Evolutionary conservation across 176 grass and related monocot species (phyloP), one percentile per base, ranked within the genome.

Genomic region (Triticum dicoccoides): DNA sequence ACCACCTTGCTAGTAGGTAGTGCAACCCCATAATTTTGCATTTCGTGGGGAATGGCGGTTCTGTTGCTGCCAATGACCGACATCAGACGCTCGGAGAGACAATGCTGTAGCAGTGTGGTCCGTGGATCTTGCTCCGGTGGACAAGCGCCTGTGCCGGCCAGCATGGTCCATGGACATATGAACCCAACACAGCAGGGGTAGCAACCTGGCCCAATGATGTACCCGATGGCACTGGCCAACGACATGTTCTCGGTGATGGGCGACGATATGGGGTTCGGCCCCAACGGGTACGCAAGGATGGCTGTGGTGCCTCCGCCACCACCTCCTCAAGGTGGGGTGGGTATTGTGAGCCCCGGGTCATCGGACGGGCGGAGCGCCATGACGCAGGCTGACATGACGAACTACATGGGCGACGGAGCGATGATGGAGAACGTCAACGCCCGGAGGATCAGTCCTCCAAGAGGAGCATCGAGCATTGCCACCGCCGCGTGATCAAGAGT

Each of bases 401-500:
- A 9, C 73, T 68, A 68, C 34, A 88, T 85, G 30, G 83, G 54
- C 29, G 77, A 76, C 38, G 76, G 82, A 24, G 84, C 47, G 56
- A 70, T 72, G 54, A 64, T 77, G 54, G 30, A 61, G 41, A 38
- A 79, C 61, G 85, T 69, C n/a, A 62, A 85, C 21, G 47, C 82
- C 80, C 86, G 8, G 78, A 89, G 76, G 85, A 77, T 20, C 79
- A 77, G 11, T 58, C n/a, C 0, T 45, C 73, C 9, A 88, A 96
- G 81, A 98, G 89, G 88, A 89, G 87, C 61, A 93, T 98, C 32
- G 96, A 96, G 82, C 90, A 88, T 61, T 87, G 90, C 76, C 96
- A 98, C 82, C 84, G 93, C 27, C 87, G 96, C 63, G 96, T 98
- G 96, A 96, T 98, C 88, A 98, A 98, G 88, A 98, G 96, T 78